Evolutionary conservation across 306 rosid genomes (phyloP).

Genomic region (Cicer yamashitae): DNA sequence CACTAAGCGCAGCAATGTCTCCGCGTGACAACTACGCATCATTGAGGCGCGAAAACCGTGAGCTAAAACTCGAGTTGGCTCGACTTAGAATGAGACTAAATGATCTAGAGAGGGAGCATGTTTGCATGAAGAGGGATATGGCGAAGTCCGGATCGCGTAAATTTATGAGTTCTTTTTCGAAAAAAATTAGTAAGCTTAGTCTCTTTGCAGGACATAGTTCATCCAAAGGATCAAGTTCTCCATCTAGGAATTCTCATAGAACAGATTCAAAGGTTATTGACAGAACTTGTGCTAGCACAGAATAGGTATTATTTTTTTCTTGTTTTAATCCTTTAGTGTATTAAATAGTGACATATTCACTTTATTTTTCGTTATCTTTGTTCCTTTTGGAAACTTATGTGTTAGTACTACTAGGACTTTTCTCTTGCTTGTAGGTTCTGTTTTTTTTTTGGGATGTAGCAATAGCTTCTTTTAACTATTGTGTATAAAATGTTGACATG

Average conservation of each 20-base stretch:
- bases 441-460: constrained; percentile 40
- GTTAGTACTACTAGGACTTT: constrained; percentile 46
- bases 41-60: constrained; percentile 94
- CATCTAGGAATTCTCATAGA: constrained; percentile 86
- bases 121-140: constrained; percentile 99
- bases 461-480: constrained; percentile 42
- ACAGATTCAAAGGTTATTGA: constrained; percentile 93
- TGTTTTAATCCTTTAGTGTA: constrained; percentile 31
- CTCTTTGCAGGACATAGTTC: constrained; percentile 81
- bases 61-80: constrained; percentile 91
- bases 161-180: constrained; percentile 87
- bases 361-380: constrained; percentile 38
- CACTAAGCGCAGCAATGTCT: constrained; percentile 98
- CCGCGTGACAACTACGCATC: constrained; percentile 98
- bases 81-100: constrained; percentile 88
- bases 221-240: constrained; percentile 91
- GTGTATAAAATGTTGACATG: constrained; percentile 40
- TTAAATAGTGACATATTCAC: constrained; percentile 45
- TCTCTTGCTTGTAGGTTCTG: constrained; percentile 56
- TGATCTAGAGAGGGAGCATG: constrained; percentile 96
- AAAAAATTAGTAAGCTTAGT: constrained; percentile 74
- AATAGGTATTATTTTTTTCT: constrained; percentile 54
- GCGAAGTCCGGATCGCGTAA: constrained; percentile 85
- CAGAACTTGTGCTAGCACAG: constrained; percentile 97
- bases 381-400: constrained; percentile 47